Base-by-base conservation (phyloP, 352 stramenopile species). In the Pythium plurisporium region DNA sequence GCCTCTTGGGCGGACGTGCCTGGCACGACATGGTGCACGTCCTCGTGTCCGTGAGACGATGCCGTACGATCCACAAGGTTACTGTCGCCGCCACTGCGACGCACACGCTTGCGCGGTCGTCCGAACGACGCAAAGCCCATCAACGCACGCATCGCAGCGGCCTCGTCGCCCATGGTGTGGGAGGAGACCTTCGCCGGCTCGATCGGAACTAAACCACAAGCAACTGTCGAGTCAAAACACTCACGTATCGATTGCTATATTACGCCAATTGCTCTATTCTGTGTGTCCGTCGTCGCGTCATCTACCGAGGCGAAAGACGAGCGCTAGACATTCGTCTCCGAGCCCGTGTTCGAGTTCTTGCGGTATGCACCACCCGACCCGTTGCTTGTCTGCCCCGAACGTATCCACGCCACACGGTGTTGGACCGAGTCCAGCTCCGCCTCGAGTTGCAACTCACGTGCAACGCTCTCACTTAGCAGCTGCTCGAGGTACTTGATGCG, bases 401-500 rank as follows among this genome's bases (percentile, higher is more conserved):
- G 49, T 15, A 63, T 33, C 49, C 49, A 57, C 49, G 49, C 41
- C 42, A 75, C 52, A 25, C 76, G 76, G 31, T 26, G 4, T 14
- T 86, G 65, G 11, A 89, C 53, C 20, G 79, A 87, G 59, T 87
- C 76, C 23, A 94, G 62, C 49, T 94, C 80, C 6, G 80, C 78
- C 37, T 95, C 85, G 4, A 95, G 70, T 55, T 93, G 82, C 43
- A 95, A 62, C 63, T 95, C 85, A 26, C 85, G 80, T 31, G 82
- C 85, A 5, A 95, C 73, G 51, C 82, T 93, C 50, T 95, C 82
- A 26, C 74, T 87, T 20, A 95, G 59, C 38, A 95, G 53, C 59
- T 95, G 81, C 62, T 95, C 82, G 45, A 95, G 57, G 51, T 92
- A 95, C 72, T 92, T 92, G 66, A 95, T 91, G 30, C 82, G 85